Base-by-base conservation (phyloP, 2,329 filamentous ascomycete genomes). In the Myriosclerotinia scirpicola region DNA sequence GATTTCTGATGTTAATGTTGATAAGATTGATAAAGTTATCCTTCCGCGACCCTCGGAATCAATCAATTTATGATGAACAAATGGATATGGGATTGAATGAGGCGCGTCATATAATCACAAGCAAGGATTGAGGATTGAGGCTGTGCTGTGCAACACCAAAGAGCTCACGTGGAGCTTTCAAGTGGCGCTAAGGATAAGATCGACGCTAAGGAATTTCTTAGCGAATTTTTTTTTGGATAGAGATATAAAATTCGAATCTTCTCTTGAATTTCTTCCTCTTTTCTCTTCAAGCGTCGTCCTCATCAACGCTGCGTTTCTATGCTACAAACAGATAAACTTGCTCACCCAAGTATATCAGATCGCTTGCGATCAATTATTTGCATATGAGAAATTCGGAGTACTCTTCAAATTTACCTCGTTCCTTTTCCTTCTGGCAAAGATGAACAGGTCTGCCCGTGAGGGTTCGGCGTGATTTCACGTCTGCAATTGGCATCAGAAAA, bases 331-430 rank as follows among this genome's bases (percentile, higher is more conserved):
- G 84, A 91, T 82, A 83, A 73, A 26, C 70, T 65, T 66, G 60
- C 65, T 75, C 71, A 77, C 76, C 72, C 73, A 67, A 68, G 46
- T 71, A 44, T 65, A 67, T 74, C 70, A 73, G 70, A 72, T 74
- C 73, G 58, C 64, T 67, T 71, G 44, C 52, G 71, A 71, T 66
- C 50, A 63, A 36, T 54, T 53, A 60, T 68, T 70, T 75, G 91
- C 92, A 93, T 92, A 92, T 93, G 91, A 92, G 91, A 95, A 95
- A 95, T 94, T 95, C 91, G 91, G 92, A 95, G 92, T 90, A 95
- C 88, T 93, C 90, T 93, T 92, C 91, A 92, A 75, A 75, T 78
- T 76, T 71, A 74, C 77, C 77, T 78, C 75, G 71, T 72, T 76
- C 79, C 76, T 75, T 78, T 81, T 77, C 78, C 79, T 80, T 77